phyloP scores from a whole-genome alignment of 2,329 filamentous ascomycete genomes.

The Didymella exigua region DNA sequence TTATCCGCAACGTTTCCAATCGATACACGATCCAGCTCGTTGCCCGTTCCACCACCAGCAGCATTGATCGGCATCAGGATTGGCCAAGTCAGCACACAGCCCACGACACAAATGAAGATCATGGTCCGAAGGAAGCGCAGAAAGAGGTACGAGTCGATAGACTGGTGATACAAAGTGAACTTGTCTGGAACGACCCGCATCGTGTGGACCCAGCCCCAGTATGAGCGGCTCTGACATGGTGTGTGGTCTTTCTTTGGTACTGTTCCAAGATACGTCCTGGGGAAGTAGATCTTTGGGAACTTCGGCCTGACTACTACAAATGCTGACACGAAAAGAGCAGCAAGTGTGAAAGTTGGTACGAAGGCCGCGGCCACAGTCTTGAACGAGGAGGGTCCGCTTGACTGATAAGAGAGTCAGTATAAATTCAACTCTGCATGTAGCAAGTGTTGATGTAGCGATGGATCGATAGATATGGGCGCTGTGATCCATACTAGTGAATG shows the following conservation, averaged over 20 bases:
- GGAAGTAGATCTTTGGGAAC: constrained; percentile 54
- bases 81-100: constrained; percentile 84
- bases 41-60: constrained; percentile 71
- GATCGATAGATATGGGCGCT: background rate
- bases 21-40: constrained; percentile 76
- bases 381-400: constrained; percentile 40
- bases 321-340: constrained; percentile 35
- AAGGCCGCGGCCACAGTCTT: constrained; percentile 44
- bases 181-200: constrained; percentile 68
- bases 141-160: constrained; percentile 89
- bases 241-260: constrained; percentile 51
- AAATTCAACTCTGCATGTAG: background rate
- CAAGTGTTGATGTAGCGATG: background rate
- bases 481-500: background rate
- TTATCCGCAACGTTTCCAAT: constrained; percentile 76
- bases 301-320: constrained; percentile 52
- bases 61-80: constrained; percentile 87
- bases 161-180: constrained; percentile 86
- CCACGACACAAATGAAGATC: constrained; percentile 79
- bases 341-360: constrained; percentile 41
- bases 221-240: constrained; percentile 43
- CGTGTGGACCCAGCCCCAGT: constrained; percentile 52
- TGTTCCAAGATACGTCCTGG: constrained; percentile 53
- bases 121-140: constrained; percentile 84
- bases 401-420: constrained; percentile 23